A percentile compares a stretch with the other conserved stretches of the same genome.
Conservation (phyloP, 1,284 basidiomycete species). For the Austropuccinia psidii region DNA sequence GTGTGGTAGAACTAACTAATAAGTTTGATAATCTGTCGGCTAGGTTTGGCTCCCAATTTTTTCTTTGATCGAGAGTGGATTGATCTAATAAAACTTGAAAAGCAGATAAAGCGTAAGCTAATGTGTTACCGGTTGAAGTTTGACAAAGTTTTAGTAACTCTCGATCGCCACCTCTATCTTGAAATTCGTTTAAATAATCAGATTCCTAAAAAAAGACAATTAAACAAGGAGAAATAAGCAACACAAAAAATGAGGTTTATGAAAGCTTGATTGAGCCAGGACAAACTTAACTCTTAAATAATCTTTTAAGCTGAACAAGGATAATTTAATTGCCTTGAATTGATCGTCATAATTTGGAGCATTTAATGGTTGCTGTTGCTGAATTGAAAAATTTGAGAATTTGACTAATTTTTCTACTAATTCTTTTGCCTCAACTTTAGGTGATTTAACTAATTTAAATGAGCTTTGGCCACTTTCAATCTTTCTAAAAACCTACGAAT, state of each 20-base stretch:
- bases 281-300: slow-evolving; percentile 35
- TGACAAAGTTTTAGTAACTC: slow-evolving; percentile 69
- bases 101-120: slow-evolving; percentile 73
- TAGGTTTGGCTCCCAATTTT: slow-evolving; percentile 53
- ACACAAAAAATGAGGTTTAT: neutral
- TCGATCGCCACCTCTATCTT: slow-evolving; percentile 65
- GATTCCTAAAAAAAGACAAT: slow-evolving; percentile 80
- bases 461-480: slow-evolving; percentile 28
- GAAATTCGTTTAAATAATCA: slow-evolving; percentile 76
- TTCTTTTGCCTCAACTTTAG: slow-evolving; percentile 70
- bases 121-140: slow-evolving; percentile 66
- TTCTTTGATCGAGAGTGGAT: slow-evolving; percentile 54
- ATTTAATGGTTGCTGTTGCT: too few relatives aligned
- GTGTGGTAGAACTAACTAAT: slow-evolving; percentile 58
- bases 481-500: slow-evolving; percentile 20
- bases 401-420: slow-evolving; percentile 63
- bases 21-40: slow-evolving; percentile 55
- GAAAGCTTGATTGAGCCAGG: neutral
- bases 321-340: slow-evolving; percentile 50
- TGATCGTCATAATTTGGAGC: slow-evolving; percentile 48
- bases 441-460: slow-evolving; percentile 66
- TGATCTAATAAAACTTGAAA: slow-evolving; percentile 61
- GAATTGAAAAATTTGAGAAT: slow-evolving; percentile 40
- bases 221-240: slow-evolving; percentile 55
- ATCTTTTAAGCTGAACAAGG: slow-evolving; percentile 38